These are phyloP conservation scores for Acacia concinna DNA, from an alignment of 331 rosid genomes.

Conservation along the genomic window DNA sequence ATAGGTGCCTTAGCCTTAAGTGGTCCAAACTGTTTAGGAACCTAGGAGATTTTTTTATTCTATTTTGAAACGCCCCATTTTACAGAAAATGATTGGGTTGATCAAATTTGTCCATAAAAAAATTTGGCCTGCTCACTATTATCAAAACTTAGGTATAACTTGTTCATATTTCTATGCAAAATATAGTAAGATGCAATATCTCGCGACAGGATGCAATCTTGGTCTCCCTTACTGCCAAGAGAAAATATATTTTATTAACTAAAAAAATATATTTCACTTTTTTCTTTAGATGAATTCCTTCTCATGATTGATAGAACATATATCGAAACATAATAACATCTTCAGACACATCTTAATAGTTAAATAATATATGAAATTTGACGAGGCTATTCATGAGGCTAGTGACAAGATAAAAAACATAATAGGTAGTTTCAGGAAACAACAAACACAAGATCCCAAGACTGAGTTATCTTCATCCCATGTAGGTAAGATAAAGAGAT, in stretches of 20 bases:
- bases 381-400: constrained; percentile 26
- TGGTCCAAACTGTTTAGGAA: constrained; percentile 29
- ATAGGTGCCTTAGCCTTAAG: constrained; percentile 29
- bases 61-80: constrained; percentile 20
- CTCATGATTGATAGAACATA: constrained; percentile 23
- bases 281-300: constrained; percentile 25
- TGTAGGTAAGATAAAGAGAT: background rate
- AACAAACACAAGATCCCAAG: background rate
- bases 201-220: background rate
- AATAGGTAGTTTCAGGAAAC: background rate
- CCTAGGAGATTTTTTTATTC: constrained; percentile 19
- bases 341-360: constrained; percentile 22
- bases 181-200: no score
- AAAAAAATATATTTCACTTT: no score
- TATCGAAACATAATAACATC: constrained; percentile 7
- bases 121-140: constrained; percentile 20
- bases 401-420: background rate
- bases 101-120: constrained; percentile 21
- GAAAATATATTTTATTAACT: constrained; percentile 17
- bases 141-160: background rate
- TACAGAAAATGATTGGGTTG: constrained; percentile 33
- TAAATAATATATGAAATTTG: constrained; percentile 20
- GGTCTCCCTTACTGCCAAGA: constrained; percentile 15
- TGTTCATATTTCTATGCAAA: background rate
- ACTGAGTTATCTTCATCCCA: background rate